Percentiles rank a stretch among this genome's conserved stretches.
Conservation (phyloP, 2,329 filamentous ascomycete species). For the Niveomyces coronatus region DNA sequence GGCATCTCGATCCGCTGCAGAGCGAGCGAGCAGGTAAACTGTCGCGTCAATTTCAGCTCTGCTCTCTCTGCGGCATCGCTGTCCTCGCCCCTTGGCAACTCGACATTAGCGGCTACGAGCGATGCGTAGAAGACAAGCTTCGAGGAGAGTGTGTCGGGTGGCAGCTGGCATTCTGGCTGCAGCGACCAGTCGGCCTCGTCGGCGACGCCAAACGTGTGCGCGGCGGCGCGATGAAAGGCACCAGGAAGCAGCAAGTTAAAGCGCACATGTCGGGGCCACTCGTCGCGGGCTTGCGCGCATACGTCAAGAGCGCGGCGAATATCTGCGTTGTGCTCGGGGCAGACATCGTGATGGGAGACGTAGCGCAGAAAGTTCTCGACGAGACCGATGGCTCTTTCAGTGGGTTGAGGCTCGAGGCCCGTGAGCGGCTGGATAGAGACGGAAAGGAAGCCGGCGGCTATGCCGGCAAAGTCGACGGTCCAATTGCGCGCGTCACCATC, state of each 20-base stretch:
- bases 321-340: slow-evolving; percentile 64
- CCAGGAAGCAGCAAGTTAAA: slow-evolving; percentile 54
- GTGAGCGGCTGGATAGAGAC: slow-evolving; percentile 44
- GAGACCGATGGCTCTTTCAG: slow-evolving; percentile 52
- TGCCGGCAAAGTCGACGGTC: slow-evolving; percentile 68
- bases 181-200: slow-evolving; percentile 21
- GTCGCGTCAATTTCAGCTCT: not conserved
- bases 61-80: not conserved
- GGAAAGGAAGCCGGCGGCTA: slow-evolving; percentile 71
- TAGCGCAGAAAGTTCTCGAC: slow-evolving; percentile 86
- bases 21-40: slow-evolving; percentile 45
- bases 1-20: slow-evolving; percentile 42
- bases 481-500: slow-evolving; percentile 47
- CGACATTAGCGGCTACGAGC: slow-evolving; percentile 30
- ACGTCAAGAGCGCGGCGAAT: slow-evolving; percentile 54
- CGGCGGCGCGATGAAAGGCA: slow-evolving; percentile 68
- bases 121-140: slow-evolving; percentile 33
- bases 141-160: slow-evolving; percentile 32
- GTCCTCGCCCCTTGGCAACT: slow-evolving; percentile 14
- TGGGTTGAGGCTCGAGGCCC: slow-evolving; percentile 41
- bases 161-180: slow-evolving; percentile 16
- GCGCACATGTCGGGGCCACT: slow-evolving; percentile 51
- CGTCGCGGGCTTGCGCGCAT: slow-evolving; percentile 55
- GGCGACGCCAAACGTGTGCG: slow-evolving; percentile 48
- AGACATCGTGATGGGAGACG: slow-evolving; percentile 73